Base-by-base conservation (phyloP, 768 basidiomycete species). In the Leccinum subgranulosum region DNA sequence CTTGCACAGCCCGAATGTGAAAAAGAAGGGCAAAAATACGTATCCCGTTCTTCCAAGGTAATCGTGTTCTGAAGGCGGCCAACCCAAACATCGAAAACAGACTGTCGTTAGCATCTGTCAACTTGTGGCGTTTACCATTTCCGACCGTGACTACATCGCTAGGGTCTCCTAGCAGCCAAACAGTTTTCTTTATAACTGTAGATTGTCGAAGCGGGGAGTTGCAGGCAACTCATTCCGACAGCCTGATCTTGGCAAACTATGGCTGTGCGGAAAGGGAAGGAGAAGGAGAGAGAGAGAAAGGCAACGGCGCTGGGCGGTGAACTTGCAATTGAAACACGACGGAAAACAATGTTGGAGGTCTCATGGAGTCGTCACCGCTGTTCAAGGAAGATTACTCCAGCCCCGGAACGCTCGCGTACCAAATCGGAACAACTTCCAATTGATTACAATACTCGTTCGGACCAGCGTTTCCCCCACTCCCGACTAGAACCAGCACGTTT, bases 121-220 rank as follows among this genome's bases (percentile, higher is more conserved):
- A 15, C 19, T 19, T 11, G 53, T 58, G 61, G 61, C 56, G 52
- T 54, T 53, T 27, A 28, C 47, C n/a, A 23, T 56, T 49, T 17
- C 25, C 52, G 45, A 25, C 39, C 51, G 6, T 29, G 23, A 2
- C 58, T n/a, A 41, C n/a, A 41, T 7, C 39, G 4, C 19, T 19
- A 39, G 36, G 17, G 17, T 39, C 39, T 21, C 21, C 25, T 3
- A 23, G 29, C 28, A 25, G 49, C 15, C 17, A 12, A 25, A 10
- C 19, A 15, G 10, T 23, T 39, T 19, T 43, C 41, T 19, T 19
- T 43, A 19, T 19, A 7, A 53, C 12, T n/a, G 25, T 50, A 41
- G 43, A 51, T 47, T 53, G 36, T 14, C 0, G 33, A 47, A 45
- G 12, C 39, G 41, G 34, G 27, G 34, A 27, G 19, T 33, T 34